A percentile compares a stretch with the other conserved stretches of the same genome.
Evolutionary conservation across 2,329 filamentous ascomycete genomes (phyloP).

Genomic region (Curvularia spicifera): DNA sequence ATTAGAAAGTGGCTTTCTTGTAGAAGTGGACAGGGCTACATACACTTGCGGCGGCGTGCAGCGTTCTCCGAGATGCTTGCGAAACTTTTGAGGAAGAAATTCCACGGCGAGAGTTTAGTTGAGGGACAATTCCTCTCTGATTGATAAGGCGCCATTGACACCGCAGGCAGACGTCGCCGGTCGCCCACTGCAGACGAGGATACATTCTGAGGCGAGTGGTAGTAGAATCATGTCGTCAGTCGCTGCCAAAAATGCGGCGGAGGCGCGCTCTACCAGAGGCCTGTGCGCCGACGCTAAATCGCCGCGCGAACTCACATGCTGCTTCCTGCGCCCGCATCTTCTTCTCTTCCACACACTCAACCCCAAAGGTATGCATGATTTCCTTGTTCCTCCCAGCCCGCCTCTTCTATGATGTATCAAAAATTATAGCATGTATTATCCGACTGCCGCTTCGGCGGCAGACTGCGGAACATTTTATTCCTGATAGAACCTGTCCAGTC

Average conservation of each 20-base stretch:
- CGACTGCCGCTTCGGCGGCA: constrained; percentile 43
- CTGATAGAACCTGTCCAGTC: constrained; percentile 34
- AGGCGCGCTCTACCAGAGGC: constrained; percentile 23
- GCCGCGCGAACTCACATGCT: constrained; percentile 29
- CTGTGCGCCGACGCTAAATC: constrained; percentile 26
- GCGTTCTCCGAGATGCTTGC: constrained; percentile 23
- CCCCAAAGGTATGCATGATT: constrained; percentile 27
- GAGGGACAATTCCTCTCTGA: constrained; percentile 10
- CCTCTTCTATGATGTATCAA: constrained; percentile 45
- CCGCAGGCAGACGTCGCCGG: constrained; percentile 30
- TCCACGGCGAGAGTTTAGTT: constrained; percentile 7
- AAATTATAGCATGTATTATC: constrained; percentile 60
- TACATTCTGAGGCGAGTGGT: constrained; percentile 22
- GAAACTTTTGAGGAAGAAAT: constrained; percentile 18
- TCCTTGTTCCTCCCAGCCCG: background rate
- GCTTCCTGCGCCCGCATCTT: constrained; percentile 15
- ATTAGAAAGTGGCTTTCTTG: constrained; percentile 17
- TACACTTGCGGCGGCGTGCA: constrained; percentile 35
- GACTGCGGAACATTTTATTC: constrained; percentile 44
- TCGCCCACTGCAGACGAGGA: constrained; percentile 20
- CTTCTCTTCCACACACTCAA: constrained; percentile 19
- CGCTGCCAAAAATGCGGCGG: constrained; percentile 14
- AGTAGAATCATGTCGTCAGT: constrained; percentile 18
- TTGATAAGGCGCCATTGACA: constrained; percentile 35
- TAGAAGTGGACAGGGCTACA: background rate